Evolutionary conservation across 1,284 basidiomycete species (phyloP).

Genomic region (Ganoderma lingzhi): DNA sequence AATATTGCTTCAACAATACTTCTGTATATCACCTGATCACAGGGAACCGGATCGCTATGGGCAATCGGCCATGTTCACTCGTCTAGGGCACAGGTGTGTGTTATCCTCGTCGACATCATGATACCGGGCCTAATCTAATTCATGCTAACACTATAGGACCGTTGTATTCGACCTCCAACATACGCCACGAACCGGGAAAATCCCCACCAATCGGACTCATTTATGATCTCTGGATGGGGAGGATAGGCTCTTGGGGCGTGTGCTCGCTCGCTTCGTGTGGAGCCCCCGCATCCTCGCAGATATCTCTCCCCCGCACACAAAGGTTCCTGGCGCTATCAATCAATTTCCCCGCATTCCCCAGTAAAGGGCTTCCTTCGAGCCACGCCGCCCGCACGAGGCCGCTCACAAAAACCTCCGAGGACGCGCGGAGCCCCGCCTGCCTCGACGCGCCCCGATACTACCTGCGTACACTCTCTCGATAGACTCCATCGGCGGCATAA

Average conservation of each 20-base stretch:
- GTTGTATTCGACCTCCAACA: not conserved
- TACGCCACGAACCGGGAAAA: not conserved
- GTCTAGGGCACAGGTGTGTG: not conserved
- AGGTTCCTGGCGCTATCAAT: not conserved
- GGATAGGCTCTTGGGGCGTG: not conserved
- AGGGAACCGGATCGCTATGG: too few species aligned
- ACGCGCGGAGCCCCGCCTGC: not conserved
- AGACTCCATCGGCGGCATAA: not conserved
- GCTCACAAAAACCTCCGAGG: not conserved
- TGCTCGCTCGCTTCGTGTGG: not conserved
- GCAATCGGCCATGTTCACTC: too few species aligned
- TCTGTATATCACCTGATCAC: too few species aligned
- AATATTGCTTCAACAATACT: too few species aligned
- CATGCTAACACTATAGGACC: not conserved
- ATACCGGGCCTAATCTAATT: not conserved
- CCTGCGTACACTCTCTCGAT: not conserved
- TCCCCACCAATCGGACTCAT: not conserved
- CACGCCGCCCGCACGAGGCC: not conserved
- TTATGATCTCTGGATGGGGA: not conserved
- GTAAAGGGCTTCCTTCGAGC: not conserved
- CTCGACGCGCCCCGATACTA: not conserved
- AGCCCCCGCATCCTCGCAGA: not conserved
- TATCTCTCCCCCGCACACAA: not conserved
- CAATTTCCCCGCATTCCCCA: conserved; percentile 5
- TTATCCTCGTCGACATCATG: not conserved